Base-by-base conservation (phyloP, 2,329 filamentous ascomycete species). In the Elsinoe ampelina region DNA sequence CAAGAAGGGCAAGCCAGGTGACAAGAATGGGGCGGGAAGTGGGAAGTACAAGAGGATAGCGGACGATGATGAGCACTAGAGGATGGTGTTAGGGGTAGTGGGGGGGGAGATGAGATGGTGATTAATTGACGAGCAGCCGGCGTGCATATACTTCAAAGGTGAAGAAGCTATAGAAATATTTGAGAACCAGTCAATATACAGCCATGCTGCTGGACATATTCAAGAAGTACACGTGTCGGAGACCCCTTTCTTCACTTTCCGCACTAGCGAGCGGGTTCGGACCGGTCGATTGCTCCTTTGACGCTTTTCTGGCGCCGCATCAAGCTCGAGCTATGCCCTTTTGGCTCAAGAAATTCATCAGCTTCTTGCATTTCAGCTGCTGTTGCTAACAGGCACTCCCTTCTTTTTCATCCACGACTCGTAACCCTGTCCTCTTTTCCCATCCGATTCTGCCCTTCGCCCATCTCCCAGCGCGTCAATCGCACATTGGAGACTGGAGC, bases 1-100 rank as follows among this genome's bases (percentile, higher is more conserved):
- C 38, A 80, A 76, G 63, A 75, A 78, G 58, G 74, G 66, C 61
- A 79, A 73, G 68, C 72, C 73, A 22, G 73, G 73, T 36, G 70
- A 68, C 15, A 72, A 73, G 7, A 66, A 63, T 47, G 54, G 45
- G 13, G 65, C 63, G 1, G 72, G 71, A 19, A 72, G 73, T 61
- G 75, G 73, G 35, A 72, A 71, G 62, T 78, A 78, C 63, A 73
- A 71, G 63, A 64, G 69, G 15, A 67, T 78, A 17, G 74, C 70
- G 13, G 75, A 77, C 60, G 71, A 75, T 17, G 71, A 73, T 15
- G 66, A 68, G 7, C 58, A 48, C 11, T 34, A 55, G 26, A 8
- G 26, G 7, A 8, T 2, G 26, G 8, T 6, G 22, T 26, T 5
- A 30, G 8, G 26, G 7, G 4, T 50, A 35, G 22, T 17, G 22